A percentile compares a stretch with the other conserved stretches of the same genome.
Conservation (phyloP, 2,329 filamentous ascomycete genomes). For the Fusarium marasasianum region DNA sequence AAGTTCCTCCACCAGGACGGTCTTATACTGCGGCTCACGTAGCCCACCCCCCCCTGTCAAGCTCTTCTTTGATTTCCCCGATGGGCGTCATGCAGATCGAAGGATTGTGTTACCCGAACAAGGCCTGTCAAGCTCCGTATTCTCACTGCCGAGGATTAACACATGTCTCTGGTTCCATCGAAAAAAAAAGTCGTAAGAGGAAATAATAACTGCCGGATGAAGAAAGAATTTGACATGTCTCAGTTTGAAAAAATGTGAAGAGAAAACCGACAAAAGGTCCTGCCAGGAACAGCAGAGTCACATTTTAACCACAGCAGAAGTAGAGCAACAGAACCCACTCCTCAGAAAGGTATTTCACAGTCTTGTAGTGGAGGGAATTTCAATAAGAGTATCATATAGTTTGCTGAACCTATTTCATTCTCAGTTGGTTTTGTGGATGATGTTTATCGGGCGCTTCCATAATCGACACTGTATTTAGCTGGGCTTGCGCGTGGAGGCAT, state of each 20-base stretch:
- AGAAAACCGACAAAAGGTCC: neutral
- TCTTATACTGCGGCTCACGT: neutral
- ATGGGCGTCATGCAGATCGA: neutral
- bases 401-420: constrained; percentile 7
- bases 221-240: neutral
- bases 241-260: neutral
- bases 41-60: neutral
- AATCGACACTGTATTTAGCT: neutral
- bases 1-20: neutral
- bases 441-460: neutral
- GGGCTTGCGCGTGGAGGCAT: rapidly evolving
- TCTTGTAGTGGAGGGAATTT: constrained; percentile 9
- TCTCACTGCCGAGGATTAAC: neutral
- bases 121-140: neutral
- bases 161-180: neutral
- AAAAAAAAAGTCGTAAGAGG: neutral
- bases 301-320: constrained; percentile 6
- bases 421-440: neutral
- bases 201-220: neutral
- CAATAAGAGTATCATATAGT: constrained; percentile 12
- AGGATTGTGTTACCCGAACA: neutral
- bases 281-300: constrained; percentile 1
- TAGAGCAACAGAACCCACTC: neutral
- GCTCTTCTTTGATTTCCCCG: neutral
- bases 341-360: neutral